Percentiles rank a stretch among this genome's conserved stretches.
phyloP scores from a whole-genome alignment of 495 filamentous ascomycete genomes.

The Aspergillus taichungensis region DNA sequence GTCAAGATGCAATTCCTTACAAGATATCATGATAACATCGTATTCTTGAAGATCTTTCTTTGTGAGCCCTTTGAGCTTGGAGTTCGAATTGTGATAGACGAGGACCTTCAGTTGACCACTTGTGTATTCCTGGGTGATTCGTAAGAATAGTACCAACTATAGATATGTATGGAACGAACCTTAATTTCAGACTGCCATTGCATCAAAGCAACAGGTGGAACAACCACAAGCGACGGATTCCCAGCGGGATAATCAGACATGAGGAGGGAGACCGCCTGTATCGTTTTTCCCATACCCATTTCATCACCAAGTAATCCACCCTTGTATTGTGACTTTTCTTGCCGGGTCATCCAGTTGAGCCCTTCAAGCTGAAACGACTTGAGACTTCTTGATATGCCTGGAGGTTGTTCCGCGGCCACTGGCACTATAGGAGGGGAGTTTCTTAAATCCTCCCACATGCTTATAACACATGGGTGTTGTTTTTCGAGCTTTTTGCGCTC shows the following conservation, averaged over 20 bases:
- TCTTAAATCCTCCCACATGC: constrained; percentile 76
- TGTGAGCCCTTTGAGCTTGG: constrained; percentile 65
- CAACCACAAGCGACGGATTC: constrained; percentile 75
- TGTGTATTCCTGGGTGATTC: constrained; percentile 57
- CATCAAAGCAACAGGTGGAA: constrained; percentile 92
- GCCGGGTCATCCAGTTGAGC: constrained; percentile 83
- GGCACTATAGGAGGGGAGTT: constrained; percentile 55
- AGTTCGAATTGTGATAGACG: constrained; percentile 79
- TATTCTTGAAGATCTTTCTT: constrained; percentile 67
- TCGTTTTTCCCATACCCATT: constrained; percentile 98
- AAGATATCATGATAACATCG: constrained; percentile 94
- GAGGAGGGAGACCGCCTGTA: constrained; percentile 91
- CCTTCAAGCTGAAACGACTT: constrained; percentile 93
- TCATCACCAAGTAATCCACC: constrained; percentile 90
- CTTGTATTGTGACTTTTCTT: constrained; percentile 76
- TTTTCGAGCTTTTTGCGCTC: constrained; percentile 60
- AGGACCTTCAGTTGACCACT: constrained; percentile 81
- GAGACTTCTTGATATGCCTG: constrained; percentile 66
- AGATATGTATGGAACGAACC: constrained; percentile 12
- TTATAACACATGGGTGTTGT: constrained; percentile 65
- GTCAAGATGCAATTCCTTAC: constrained; percentile 12
- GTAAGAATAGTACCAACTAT: neutral
- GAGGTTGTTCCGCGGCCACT: constrained; percentile 63
- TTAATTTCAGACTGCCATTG: constrained; percentile 94
- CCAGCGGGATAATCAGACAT: constrained; percentile 92